Evolutionary conservation across 495 filamentous ascomycete genomes (phyloP).

Genomic region (Penicilliopsis zonata): DNA sequence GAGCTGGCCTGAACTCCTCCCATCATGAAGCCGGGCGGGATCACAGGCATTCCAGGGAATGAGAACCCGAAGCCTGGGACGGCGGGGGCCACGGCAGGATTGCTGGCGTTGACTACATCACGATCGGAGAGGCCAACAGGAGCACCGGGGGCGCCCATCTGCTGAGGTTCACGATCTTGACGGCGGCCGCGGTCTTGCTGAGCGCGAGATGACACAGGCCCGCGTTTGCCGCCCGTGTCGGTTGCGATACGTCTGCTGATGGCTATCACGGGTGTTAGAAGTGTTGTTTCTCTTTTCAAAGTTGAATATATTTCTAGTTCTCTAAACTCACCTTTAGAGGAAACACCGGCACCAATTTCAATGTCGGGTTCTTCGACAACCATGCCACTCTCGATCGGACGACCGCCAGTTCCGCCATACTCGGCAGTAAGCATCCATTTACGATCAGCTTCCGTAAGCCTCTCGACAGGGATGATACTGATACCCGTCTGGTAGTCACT

Average conservation of each 20-base stretch:
- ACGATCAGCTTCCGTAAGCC: slow-evolving; percentile 87
- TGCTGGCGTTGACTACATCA: slow-evolving; percentile 33
- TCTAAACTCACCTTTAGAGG: slow-evolving; percentile 76
- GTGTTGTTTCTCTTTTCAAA: too few species aligned
- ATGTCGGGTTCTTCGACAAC: slow-evolving; percentile 96
- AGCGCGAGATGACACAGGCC: slow-evolving; percentile 55
- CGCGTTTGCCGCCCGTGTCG: slow-evolving; percentile 61
- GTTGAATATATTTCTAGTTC: too few species aligned
- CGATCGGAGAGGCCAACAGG: slow-evolving; percentile 13
- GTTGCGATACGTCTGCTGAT: slow-evolving; percentile 76
- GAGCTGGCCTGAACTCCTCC: slow-evolving; percentile 25
- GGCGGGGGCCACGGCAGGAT: slow-evolving; percentile 45
- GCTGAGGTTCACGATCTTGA: slow-evolving; percentile 21
- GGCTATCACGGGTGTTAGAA: slow-evolving; percentile 30
- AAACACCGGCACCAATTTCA: slow-evolving; percentile 94
- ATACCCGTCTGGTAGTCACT: slow-evolving; percentile 88
- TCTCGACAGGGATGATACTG: slow-evolving; percentile 83
- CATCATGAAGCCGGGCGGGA: slow-evolving; percentile 53
- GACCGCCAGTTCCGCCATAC: slow-evolving; percentile 84
- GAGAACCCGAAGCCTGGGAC: slow-evolving; percentile 59
- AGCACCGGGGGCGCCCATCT: slow-evolving; percentile 6
- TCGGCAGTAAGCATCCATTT: slow-evolving; percentile 97
- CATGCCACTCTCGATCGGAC: slow-evolving; percentile 66
- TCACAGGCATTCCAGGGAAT: slow-evolving; percentile 57
- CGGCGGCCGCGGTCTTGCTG: slow-evolving; percentile 33